Evolutionary conservation across 257 asterid species (phyloP).

Genomic region (Solanum clarkiae): DNA sequence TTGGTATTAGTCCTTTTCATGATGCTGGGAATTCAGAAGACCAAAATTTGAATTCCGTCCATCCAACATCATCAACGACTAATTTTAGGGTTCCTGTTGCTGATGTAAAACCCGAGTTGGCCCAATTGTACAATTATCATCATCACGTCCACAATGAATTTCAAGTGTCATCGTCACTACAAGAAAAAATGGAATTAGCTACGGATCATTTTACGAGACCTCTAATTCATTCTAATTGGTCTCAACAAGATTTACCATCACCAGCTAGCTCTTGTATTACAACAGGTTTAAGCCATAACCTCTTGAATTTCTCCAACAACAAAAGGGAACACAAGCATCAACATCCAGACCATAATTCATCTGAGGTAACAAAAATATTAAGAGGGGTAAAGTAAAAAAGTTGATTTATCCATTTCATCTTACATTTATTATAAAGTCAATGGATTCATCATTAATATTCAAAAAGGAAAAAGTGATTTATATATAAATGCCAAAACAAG

Average conservation of each 20-base stretch:
- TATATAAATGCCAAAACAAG: not conserved
- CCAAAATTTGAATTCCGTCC: slow-evolving; percentile 24
- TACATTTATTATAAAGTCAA: not conserved
- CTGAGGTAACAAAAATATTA: slow-evolving; percentile 33
- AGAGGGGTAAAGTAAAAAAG: not conserved
- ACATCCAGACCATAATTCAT: slow-evolving; percentile 36
- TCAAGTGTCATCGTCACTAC: not conserved
- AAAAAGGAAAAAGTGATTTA: not conserved
- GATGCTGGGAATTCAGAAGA: slow-evolving; percentile 50
- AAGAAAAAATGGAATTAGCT: not conserved
- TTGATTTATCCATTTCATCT: not conserved
- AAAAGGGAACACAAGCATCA: slow-evolving; percentile 22
- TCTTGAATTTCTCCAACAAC: slow-evolving; percentile 40
- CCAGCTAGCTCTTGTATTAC: slow-evolving; percentile 65
- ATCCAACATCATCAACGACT: not conserved
- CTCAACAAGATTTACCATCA: slow-evolving; percentile 10
- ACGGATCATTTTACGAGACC: not conserved
- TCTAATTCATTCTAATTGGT: slow-evolving; percentile 28
- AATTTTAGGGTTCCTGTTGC: slow-evolving; percentile 23
- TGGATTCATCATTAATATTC: not conserved
- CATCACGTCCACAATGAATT: not conserved
- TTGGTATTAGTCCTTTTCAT: slow-evolving; percentile 37
- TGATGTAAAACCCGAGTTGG: slow-evolving; percentile 48
- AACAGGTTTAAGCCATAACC: slow-evolving; percentile 23
- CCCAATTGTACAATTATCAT: not conserved